These are phyloP conservation scores for Erythrophleum ivorense DNA, from an alignment of 331 rosid genomes.

Conservation along the genomic window DNA sequence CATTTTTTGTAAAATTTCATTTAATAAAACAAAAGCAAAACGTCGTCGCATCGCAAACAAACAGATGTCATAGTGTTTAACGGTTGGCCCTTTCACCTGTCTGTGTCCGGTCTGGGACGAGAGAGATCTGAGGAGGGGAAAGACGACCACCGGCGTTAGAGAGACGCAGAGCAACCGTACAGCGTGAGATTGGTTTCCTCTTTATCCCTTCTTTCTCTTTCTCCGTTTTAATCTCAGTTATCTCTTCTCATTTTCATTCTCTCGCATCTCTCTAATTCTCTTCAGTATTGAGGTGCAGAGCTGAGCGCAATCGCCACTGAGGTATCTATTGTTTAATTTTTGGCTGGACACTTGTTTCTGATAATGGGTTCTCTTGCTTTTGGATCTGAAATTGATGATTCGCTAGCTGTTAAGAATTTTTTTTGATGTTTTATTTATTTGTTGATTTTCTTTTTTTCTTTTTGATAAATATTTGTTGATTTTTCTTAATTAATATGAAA, in stretches of 20 bases:
- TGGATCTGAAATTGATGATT: neutral
- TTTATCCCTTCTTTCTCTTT: neutral
- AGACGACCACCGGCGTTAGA: neutral
- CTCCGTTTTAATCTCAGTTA: neutral
- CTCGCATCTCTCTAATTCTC: neutral
- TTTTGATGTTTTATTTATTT: neutral
- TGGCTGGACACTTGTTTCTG: neutral
- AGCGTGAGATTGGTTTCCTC: neutral
- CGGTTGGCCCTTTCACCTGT: neutral
- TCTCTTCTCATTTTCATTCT: neutral
- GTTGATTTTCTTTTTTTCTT: no score
- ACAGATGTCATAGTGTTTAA: neutral
- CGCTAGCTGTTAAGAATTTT: neutral
- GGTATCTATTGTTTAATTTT: neutral
- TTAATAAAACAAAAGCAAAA: no score
- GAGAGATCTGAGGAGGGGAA: conserved; percentile 8
- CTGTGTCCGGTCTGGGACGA: neutral
- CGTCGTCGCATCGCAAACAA: neutral
- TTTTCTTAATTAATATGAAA: neutral
- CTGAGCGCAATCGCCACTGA: neutral
- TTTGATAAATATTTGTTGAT: neutral
- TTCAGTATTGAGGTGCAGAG: neutral
- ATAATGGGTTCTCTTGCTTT: neutral
- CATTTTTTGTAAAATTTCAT: no score
- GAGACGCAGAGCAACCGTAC: neutral